A percentile compares a stretch with the other conserved stretches of the same genome.
These are phyloP conservation scores for Amniculicola lignicola DNA, from an alignment of 495 filamentous ascomycete species.

Conservation along the genomic window DNA sequence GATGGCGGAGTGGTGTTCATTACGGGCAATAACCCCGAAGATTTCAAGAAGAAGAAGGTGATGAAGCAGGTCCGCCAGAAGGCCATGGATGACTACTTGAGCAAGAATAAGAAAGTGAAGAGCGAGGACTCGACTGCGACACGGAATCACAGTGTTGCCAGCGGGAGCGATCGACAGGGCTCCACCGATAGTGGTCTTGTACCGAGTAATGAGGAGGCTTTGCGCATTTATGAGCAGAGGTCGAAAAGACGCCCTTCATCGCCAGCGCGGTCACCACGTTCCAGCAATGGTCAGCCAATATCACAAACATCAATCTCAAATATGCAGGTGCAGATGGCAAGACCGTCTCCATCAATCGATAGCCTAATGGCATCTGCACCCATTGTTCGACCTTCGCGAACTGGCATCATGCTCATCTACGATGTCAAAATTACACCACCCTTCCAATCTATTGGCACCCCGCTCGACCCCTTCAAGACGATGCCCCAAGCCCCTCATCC, in stretches of 20 bases:
- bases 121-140: conserved; percentile 13
- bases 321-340: not conserved
- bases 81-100: conserved; percentile 31
- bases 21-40: conserved; percentile 25
- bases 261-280: not conserved
- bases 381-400: conserved; percentile 14
- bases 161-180: no score
- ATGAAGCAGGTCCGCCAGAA: conserved; percentile 33
- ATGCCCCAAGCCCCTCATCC: conserved; percentile 27
- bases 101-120: conserved; percentile 15
- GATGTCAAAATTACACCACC: not conserved
- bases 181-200: conserved; percentile 2
- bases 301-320: not conserved
- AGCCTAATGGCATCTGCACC: conserved; percentile 10
- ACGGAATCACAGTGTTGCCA: not conserved
- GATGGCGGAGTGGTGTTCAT: conserved; percentile 22
- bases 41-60: conserved; percentile 20
- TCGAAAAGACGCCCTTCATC: not conserved
- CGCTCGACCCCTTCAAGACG: conserved; percentile 28
- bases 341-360: not conserved
- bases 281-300: not conserved
- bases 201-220: conserved; percentile 2
- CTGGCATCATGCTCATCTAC: conserved; percentile 7
- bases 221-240: not conserved
- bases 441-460: conserved; percentile 26